phyloP scores from a whole-genome alignment of 345 rosid species.

The Citrus medica region DNA sequence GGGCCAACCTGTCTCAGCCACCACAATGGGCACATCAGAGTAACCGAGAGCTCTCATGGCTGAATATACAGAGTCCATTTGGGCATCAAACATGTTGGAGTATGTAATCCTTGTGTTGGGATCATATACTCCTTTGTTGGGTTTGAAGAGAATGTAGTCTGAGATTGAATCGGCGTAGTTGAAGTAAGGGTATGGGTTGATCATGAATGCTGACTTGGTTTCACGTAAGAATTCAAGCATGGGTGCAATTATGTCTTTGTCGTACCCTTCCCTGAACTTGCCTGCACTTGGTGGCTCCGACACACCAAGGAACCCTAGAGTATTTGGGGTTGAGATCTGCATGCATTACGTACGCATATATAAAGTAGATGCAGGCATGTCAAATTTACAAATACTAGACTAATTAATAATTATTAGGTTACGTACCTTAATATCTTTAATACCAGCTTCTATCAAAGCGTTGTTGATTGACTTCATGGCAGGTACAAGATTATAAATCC shows the following conservation, averaged over 20 bases:
- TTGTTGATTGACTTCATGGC: constrained; percentile 56
- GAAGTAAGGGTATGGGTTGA: constrained; percentile 87
- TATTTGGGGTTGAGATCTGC: constrained; percentile 77
- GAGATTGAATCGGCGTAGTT: constrained; percentile 27
- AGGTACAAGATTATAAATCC: constrained; percentile 54
- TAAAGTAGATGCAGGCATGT: too few relatives aligned
- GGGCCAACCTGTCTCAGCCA: constrained; percentile 93
- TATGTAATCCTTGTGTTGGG: constrained; percentile 43
- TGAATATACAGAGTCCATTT: constrained; percentile 57
- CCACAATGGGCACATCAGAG: constrained; percentile 56
- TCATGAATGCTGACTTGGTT: constrained; percentile 71
- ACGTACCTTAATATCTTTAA: constrained; percentile 53
- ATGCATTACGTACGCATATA: too few relatives aligned
- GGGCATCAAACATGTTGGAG: constrained; percentile 70
- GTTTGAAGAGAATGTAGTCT: constrained; percentile 55
- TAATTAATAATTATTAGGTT: too few relatives aligned
- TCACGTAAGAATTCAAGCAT: constrained; percentile 61
- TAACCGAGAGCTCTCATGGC: constrained; percentile 75
- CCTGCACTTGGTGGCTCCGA: constrained; percentile 57
- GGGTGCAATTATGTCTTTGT: constrained; percentile 45
- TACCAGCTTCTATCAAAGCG: constrained; percentile 59
- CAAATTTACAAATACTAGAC: too few relatives aligned
- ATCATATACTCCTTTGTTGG: constrained; percentile 51
- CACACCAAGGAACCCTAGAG: constrained; percentile 38
- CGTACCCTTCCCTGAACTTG: constrained; percentile 48